Evolutionary conservation across 306 rosid species (phyloP), one percentile per base, ranked within the genome.

Genomic region (Hippophae tibetana): DNA sequence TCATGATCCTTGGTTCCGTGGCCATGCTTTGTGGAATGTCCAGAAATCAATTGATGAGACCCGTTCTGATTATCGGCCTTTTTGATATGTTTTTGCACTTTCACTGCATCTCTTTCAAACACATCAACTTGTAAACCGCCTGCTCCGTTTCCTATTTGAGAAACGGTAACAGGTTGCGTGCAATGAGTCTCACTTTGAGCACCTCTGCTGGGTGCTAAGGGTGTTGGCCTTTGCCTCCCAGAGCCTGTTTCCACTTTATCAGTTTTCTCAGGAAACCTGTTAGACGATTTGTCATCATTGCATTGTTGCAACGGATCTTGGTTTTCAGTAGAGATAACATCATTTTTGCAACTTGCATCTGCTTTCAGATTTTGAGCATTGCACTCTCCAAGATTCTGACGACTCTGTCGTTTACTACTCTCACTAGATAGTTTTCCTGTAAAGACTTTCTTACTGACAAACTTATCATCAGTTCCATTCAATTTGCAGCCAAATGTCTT

Each of bases 61-160:
- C 87, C 89, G 79, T 80, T 86, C 73, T 80, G 95, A 60, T 71
- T 76, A 63, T 84, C 88, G 48, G 80, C 75, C 70, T 67, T 93
- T 80, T 81, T 80, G 44, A 62, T 67, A 64, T 76, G 94, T 45
- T 74, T 81, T 60, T 66, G 92, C 58, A 73, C 73, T 82, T 80
- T 84, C 42, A 69, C 61, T 7, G 59, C 72, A 66, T 77, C 38
- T 31, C 66, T 80, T 66, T 84, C 83, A 56, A 82, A 62, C 13
- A 76, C 81, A 65, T 80, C 86, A 73, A 57, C 75, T 62, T 68
- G 83, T 66, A 43, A 54, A 59, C 68, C 47, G 41, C 73, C 79
- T 26, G 53, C 71, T 26, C 81, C 82, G 74, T 67, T 79, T 74
- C 77, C 90, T 72, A 2, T 31, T 31, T 4, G 3, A 4, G 38